A percentile compares a stretch with the other conserved stretches of the same genome.
Evolutionary conservation across 495 filamentous ascomycete genomes (phyloP).

Genomic region (Aspergillus ostianus): DNA sequence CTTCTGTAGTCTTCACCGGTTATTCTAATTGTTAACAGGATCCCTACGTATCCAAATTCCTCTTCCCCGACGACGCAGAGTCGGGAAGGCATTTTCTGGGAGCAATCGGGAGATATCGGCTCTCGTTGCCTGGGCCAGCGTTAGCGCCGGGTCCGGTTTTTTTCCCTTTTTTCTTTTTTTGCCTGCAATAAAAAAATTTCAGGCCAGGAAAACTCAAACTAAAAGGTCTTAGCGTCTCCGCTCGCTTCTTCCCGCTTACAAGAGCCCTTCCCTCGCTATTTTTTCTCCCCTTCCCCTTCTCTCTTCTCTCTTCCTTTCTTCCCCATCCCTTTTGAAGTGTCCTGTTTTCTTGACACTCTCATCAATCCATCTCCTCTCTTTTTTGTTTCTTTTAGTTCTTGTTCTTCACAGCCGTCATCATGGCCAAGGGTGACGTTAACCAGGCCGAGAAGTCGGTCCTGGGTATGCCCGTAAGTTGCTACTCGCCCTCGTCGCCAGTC

Average conservation of each 20-base stretch:
- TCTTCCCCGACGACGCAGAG: constrained; percentile 4
- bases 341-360: constrained; percentile 37
- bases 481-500: constrained; percentile 12
- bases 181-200: constrained; percentile 13
- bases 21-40: too few relatives aligned
- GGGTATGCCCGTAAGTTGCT: constrained; percentile 72
- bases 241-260: constrained; percentile 45
- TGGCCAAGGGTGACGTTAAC: constrained; percentile 49
- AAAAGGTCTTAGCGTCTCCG: constrained; percentile 32
- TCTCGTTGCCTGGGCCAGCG: constrained; percentile 28
- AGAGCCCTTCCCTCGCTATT: constrained; percentile 41
- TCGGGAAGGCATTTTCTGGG: constrained; percentile 22
- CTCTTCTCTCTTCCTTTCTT: constrained; percentile 30
- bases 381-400: constrained; percentile 37
- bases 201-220: constrained; percentile 14
- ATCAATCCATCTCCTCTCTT: constrained; percentile 42
- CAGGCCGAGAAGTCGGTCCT: constrained; percentile 73
- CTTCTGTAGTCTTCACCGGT: too few relatives aligned
- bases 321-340: constrained; percentile 38
- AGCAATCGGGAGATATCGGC: constrained; percentile 48
- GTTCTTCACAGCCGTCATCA: constrained; percentile 47
- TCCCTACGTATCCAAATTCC: too few relatives aligned
- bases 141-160: constrained; percentile 28
- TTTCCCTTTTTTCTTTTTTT: constrained; percentile 18
- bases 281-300: constrained; percentile 36